Base-by-base conservation (phyloP, 2,329 filamentous ascomycete genomes). In the Venturia carpophila region DNA sequence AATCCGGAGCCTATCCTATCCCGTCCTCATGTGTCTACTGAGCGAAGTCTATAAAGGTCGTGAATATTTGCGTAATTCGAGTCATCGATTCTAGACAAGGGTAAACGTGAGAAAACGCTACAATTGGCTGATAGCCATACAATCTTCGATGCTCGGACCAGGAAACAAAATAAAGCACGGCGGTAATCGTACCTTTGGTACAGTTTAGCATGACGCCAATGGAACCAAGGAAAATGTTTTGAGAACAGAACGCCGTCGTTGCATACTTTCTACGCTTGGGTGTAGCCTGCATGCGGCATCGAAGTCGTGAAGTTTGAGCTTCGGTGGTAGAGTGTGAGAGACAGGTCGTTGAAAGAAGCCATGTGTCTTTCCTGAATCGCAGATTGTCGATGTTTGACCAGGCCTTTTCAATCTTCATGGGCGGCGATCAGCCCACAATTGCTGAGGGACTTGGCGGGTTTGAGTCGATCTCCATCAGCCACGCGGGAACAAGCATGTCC, bases 391-490 rank as follows among this genome's bases (percentile, higher is more conserved):
- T 52, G 24, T 52, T 52, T 21, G 47, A 52, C 47, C 27, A 4
- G 21, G 24, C 0, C 15, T 37, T 58, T 24, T 27, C 15, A 24
- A 58, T 37, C 52, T 37, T 58, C 27, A 30, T 11, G 21, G 19
- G 19, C 10, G 15, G 30, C 52, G 27, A 58, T 58, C 52, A 63
- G 24, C 24, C 61, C 19, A 37, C 61, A 24, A 37, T 39, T 11
- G 24, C 24, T 34, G 61, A 37, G 42, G 41, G 41, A 19, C 41
- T 47, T 63, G 61, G 61, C 34, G 61, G 61, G n/a, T 52, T 58
- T 10, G 63, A 64, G 17, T 64, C 63, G 30, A 64, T 39, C 37
- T 64, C 47, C 63, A 64, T 64, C n/a, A 64, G 27, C 63, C 63
- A 64, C 3, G 45, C 47, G 19, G 63, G 63, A 5, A 64, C 42